These are phyloP conservation scores for Parasarocladium wereldwijsianum DNA, from an alignment of 2,329 filamentous ascomycete genomes.

Conservation along the genomic window DNA sequence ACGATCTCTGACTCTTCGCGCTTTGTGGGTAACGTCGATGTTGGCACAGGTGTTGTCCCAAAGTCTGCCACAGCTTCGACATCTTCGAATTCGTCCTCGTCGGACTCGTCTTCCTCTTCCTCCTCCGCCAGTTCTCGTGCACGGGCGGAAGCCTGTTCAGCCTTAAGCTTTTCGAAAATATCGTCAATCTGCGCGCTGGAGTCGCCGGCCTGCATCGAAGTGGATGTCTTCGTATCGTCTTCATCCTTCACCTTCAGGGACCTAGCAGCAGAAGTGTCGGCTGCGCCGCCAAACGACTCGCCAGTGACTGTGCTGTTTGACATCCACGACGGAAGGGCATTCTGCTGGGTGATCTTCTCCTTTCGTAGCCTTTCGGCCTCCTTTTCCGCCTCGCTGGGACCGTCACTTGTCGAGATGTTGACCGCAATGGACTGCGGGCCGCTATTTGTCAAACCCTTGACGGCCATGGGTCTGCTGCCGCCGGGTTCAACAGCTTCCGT, in stretches of 20 bases:
- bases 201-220: conserved; percentile 26
- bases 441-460: conserved; percentile 52
- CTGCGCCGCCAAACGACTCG: conserved; percentile 31
- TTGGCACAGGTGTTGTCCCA: conserved; percentile 15
- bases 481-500: conserved; percentile 42
- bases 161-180: conserved; percentile 52
- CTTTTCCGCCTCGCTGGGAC: conserved; percentile 51
- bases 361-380: conserved; percentile 49
- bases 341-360: conserved; percentile 51
- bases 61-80: conserved; percentile 30
- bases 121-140: conserved; percentile 11
- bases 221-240: conserved; percentile 28
- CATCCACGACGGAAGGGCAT: conserved; percentile 59
- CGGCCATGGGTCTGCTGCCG: conserved; percentile 46
- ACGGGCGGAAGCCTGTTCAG: conserved; percentile 36
- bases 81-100: conserved; percentile 32
- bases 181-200: conserved; percentile 47
- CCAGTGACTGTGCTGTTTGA: conserved; percentile 54
- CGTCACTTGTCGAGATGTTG: conserved; percentile 51
- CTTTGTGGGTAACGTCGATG: conserved; percentile 18
- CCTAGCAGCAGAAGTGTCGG: conserved; percentile 11
- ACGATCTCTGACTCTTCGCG: conserved; percentile 16
- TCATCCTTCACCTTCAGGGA: conserved; percentile 22
- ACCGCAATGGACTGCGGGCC: conserved; percentile 56
- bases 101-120: conserved; percentile 14